Base-by-base conservation (phyloP, 176 grass and related monocot genomes). In the Guadua angustifolia region DNA sequence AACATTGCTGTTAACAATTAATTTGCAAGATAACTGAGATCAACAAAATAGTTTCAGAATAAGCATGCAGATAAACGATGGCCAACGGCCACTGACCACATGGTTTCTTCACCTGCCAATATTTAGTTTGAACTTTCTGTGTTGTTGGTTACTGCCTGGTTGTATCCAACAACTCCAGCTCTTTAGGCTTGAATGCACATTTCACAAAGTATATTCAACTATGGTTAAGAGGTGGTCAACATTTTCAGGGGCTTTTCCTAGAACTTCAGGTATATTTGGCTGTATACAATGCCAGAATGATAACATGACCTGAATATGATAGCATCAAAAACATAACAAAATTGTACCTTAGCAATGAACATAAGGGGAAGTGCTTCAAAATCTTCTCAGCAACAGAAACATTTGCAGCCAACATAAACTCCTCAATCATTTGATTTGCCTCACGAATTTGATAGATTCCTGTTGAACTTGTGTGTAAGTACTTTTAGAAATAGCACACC, bases 341-440 rank as follows among this genome's bases (percentile, higher is more conserved):
- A 39, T 18, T 79, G 21, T 85, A 98, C 95, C 95, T 93, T 87
- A 95, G 83, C 72, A 98, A 93, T 33, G 95, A 90, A 79, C 87
- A 93, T 52, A 90, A 82, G 45, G 95, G 87, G 44, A 87, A 98
- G 83, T 98, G 93, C 47, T 95, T 90, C 93, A 98, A 90, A 77
- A 98, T 95, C 83, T 98, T 98, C 75, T 98, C 93, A 81, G 93
- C 95, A 66, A 95, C 95, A 52, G 95, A 93, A 84, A 98, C 38
- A 89, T 98, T 98, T 36, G 91, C 95, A 83, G 93, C 91, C 68
- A 98, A 90, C 95, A 98, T 98, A 83, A 98, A 98, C 81, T 98
- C 95, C 76, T 98, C 95, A 21, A 98, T 95, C 95, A 98, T 98
- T 86, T 98, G 95, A 87, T 98, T 98, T 83, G 95, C 95, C 89